Percentiles rank a stretch among this genome's conserved stretches.
Evolutionary conservation across 768 basidiomycete species (phyloP).

Genomic region (Botryobasidium botryosum): DNA sequence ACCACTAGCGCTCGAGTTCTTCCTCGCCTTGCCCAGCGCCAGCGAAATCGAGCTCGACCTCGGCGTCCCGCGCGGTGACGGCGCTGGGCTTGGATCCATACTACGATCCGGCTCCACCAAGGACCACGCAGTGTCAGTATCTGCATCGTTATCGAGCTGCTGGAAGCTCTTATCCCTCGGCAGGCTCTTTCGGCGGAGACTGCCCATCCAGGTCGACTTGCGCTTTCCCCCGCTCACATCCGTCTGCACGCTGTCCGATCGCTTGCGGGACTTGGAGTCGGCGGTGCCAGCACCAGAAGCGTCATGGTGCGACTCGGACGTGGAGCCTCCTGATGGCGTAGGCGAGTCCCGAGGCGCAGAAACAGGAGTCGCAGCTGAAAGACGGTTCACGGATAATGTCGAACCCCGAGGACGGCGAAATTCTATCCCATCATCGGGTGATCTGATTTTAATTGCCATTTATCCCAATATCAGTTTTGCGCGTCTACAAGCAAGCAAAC

Average conservation of each 20-base stretch:
- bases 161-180: constrained; percentile 8
- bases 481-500: too few species aligned
- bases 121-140: too few species aligned
- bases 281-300: background rate
- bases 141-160: constrained; percentile 7
- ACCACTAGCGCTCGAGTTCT: too few species aligned
- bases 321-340: background rate
- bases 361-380: constrained; percentile 5
- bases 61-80: too few species aligned
- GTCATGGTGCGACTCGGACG: background rate
- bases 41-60: too few species aligned
- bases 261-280: background rate
- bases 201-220: background rate
- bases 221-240: background rate
- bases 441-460: too few species aligned
- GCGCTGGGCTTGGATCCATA: too few species aligned
- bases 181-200: background rate
- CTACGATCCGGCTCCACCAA: too few species aligned
- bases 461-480: background rate
- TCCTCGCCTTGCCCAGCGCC: too few species aligned
- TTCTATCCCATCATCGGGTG: too few species aligned
- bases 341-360: constrained; percentile 8
- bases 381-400: too few species aligned
- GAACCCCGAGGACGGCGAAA: too few species aligned
- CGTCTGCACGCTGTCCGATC: constrained; percentile 5